phyloP scores from a whole-genome alignment of 1,284 basidiomycete genomes.

The Hymenochaete sp. region DNA sequence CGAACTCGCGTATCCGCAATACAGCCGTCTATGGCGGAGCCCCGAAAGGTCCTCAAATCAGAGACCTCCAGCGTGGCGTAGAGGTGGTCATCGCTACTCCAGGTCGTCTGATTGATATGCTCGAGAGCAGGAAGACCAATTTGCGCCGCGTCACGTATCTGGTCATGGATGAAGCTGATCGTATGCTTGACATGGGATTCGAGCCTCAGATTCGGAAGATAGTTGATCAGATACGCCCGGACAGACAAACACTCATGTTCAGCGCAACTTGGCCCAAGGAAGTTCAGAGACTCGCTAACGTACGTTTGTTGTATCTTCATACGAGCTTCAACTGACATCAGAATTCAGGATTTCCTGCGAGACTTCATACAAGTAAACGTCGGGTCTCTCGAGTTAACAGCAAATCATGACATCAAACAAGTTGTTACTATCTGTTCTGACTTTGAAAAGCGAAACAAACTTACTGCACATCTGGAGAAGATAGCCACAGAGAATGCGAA shows the following conservation, averaged over 20 bases:
- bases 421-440: slow-evolving; percentile 95
- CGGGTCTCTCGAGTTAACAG: slow-evolving; percentile 95
- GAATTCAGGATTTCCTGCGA: slow-evolving; percentile 77
- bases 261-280: slow-evolving; percentile 99
- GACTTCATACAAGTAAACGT: slow-evolving; percentile 99
- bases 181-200: slow-evolving; percentile 99
- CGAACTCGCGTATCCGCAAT: slow-evolving; percentile 95
- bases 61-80: slow-evolving; percentile 93
- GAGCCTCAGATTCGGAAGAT: slow-evolving; percentile 99
- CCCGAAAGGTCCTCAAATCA: slow-evolving; percentile 96
- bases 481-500: slow-evolving; percentile 97
- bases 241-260: slow-evolving; percentile 94
- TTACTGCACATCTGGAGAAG: slow-evolving; percentile 95
- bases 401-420: slow-evolving; percentile 97
- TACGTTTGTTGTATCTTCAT: slow-evolving; percentile 26
- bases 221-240: slow-evolving; percentile 90
- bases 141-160: slow-evolving; percentile 93
- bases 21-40: slow-evolving; percentile 98
- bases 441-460: slow-evolving; percentile 92
- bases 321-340: slow-evolving; percentile 10
- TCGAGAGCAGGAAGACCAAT: slow-evolving; percentile 94
- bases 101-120: slow-evolving; percentile 88
- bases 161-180: slow-evolving; percentile 98
- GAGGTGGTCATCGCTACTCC: slow-evolving; percentile 95
- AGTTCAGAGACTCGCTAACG: slow-evolving; percentile 91